A percentile compares a stretch with the other conserved stretches of the same genome.
phyloP scores from a whole-genome alignment of 306 rosid genomes.

The Adenanthera pavonina region DNA sequence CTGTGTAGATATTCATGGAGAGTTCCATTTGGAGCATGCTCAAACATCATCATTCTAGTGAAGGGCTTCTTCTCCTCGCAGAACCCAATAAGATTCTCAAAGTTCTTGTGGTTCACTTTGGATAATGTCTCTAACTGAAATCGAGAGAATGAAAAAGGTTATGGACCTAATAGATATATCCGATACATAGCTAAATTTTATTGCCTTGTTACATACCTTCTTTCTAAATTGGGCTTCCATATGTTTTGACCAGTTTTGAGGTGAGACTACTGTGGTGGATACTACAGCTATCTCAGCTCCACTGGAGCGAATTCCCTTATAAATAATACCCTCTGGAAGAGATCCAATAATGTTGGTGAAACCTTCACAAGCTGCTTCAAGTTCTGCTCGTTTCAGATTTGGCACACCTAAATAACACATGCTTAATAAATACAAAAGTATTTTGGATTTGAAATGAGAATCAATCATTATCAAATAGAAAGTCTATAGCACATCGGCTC shows the following conservation, averaged over 20 bases:
- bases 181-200: not conserved
- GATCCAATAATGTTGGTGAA: constrained; percentile 88
- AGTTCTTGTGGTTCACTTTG: constrained; percentile 88
- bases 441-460: too few species aligned
- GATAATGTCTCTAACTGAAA: constrained; percentile 74
- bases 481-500: too few species aligned
- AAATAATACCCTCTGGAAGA: constrained; percentile 62
- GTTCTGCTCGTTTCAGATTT: constrained; percentile 78
- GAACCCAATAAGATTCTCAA: constrained; percentile 80
- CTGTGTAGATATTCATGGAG: constrained; percentile 90
- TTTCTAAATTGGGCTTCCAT: constrained; percentile 71
- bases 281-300: constrained; percentile 96
- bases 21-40: constrained; percentile 96
- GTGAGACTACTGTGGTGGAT: constrained; percentile 54
- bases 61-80: constrained; percentile 88
- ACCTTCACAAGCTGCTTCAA: constrained; percentile 90
- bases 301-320: constrained; percentile 90
- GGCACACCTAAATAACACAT: constrained; percentile 76
- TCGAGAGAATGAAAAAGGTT: constrained; percentile 13
- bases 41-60: constrained; percentile 95
- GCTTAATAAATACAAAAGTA: constrained; percentile 18
- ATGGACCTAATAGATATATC: not conserved
- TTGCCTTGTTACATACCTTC: constrained; percentile 55
- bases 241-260: constrained; percentile 70
- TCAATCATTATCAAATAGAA: too few species aligned